A percentile compares a stretch with the other conserved stretches of the same genome.
Conservation (phyloP, 495 filamentous ascomycete genomes). For the Penicillium ucsense region DNA sequence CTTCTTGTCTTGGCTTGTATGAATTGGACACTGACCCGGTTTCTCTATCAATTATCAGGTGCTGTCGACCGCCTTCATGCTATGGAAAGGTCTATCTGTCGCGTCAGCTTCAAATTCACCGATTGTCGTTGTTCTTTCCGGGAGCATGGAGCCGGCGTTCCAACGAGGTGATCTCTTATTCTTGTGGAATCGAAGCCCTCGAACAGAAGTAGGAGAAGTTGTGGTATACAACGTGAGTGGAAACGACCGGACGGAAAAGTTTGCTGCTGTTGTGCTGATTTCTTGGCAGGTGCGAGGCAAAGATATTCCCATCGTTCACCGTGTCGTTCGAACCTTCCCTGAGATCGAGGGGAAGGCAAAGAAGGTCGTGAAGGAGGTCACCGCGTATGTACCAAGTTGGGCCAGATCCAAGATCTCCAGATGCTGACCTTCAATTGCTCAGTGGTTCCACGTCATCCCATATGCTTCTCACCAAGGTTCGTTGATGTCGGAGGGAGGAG, state of each 20-base stretch:
- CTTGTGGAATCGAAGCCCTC: conserved; percentile 79
- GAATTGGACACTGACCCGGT: background rate
- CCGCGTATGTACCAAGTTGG: conserved; percentile 15
- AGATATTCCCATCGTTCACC: conserved; percentile 20
- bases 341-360: conserved; percentile 38
- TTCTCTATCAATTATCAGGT: conserved; percentile 29
- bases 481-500: background rate
- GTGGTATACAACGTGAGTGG: conserved; percentile 71
- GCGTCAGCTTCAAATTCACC: conserved; percentile 78
- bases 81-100: conserved; percentile 93
- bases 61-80: conserved; percentile 91
- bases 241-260: too few relatives aligned
- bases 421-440: conserved; percentile 2
- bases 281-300: conserved; percentile 10
- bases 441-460: conserved; percentile 20
- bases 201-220: conserved; percentile 65
- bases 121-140: conserved; percentile 91
- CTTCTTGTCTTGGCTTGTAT: too few relatives aligned
- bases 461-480: conserved; percentile 72
- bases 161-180: conserved; percentile 90
- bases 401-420: background rate
- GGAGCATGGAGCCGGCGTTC: conserved; percentile 96
- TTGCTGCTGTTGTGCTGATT: background rate
- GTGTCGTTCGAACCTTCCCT: conserved; percentile 45
- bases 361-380: conserved; percentile 27